Base-by-base conservation (phyloP, 2,329 filamentous ascomycete species). In the Cercospora sp. region DNA sequence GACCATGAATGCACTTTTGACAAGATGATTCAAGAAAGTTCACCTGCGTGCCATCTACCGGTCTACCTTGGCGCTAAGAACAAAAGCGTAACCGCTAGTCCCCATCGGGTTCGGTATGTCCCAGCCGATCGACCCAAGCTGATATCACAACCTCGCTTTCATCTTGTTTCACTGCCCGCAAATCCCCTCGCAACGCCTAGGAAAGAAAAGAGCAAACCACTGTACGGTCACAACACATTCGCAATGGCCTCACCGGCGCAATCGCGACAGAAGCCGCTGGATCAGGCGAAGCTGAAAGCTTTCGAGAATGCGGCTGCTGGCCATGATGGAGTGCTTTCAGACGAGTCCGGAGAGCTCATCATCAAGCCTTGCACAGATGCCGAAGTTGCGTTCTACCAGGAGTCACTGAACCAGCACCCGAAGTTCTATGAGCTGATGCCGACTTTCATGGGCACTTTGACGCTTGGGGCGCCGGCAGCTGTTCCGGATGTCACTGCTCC, bases 311-410 rank as follows among this genome's bases (percentile, higher is more conserved):
- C 90, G 61, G 92, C 93, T 70, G 92, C 92, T 70, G 92, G 92
- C 81, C 92, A 96, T 82, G 94, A 96, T 73, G 95, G 95, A 72
- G 94, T 97, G 58, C 87, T 97, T 75, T 93, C 90, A 77, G 93
- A 97, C 77, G 85, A 87, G 65, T 89, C 92, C 63, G 95, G 95
- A 78, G 88, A 91, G 71, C 85, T 98, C 37, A 91, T 99, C 78
- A 92, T 97, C 78, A 99, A 99, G 81, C 95, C 95, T 18, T 98
- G 94, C 80, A 97, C 92, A 0, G 82, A 88, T 70, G 85, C 89
- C 71, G 95, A 99, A 82, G 88, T 98, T 74, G 86, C 89, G 55
- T 99, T 99, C 80, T 99, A 99, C 84, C 88, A 97, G 78, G 87
- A 88, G 45, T 89, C 83, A 28, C 77, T 89, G 30, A 80, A 86